Conservation (phyloP, 768 basidiomycete genomes). For the Lactarius sanguifluus region DNA sequence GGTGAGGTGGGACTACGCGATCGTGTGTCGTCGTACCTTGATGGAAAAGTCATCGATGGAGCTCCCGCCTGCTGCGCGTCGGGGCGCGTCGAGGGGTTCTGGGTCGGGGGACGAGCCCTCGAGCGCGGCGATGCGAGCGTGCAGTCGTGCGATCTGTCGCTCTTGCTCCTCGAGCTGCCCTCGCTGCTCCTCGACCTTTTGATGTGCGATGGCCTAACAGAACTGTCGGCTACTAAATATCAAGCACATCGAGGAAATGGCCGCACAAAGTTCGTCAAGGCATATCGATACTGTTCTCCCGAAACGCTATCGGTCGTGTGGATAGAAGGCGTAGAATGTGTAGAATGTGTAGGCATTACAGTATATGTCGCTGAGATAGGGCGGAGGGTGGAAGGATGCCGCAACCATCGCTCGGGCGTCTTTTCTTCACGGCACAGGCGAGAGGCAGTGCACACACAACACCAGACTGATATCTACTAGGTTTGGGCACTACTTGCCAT, state of each 20-base stretch:
- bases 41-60: conserved; percentile 88
- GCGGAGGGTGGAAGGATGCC: not conserved
- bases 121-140: conserved; percentile 66
- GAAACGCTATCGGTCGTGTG: conserved; percentile 38
- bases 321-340: conserved; percentile 2
- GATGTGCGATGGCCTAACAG: conserved; percentile 76
- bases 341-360: not conserved
- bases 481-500: conserved; percentile 36
- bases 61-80: conserved; percentile 48
- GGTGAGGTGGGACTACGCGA: not conserved
- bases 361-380: not conserved
- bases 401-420: not conserved
- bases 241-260: not conserved
- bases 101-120: conserved; percentile 56
- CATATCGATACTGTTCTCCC: conserved; percentile 77
- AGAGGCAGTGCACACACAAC: not conserved
- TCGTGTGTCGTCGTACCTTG: conserved; percentile 46
- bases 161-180: conserved; percentile 81
- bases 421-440: not conserved
- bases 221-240: not conserved
- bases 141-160: conserved; percentile 70
- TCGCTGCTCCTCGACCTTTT: conserved; percentile 84
- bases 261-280: conserved; percentile 70
- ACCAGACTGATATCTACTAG: not conserved
- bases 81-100: conserved; percentile 34